Evolutionary conservation across 768 basidiomycete species (phyloP), one percentile per base, ranked within the genome.

Genomic region (Naganishia randhawae): DNA sequence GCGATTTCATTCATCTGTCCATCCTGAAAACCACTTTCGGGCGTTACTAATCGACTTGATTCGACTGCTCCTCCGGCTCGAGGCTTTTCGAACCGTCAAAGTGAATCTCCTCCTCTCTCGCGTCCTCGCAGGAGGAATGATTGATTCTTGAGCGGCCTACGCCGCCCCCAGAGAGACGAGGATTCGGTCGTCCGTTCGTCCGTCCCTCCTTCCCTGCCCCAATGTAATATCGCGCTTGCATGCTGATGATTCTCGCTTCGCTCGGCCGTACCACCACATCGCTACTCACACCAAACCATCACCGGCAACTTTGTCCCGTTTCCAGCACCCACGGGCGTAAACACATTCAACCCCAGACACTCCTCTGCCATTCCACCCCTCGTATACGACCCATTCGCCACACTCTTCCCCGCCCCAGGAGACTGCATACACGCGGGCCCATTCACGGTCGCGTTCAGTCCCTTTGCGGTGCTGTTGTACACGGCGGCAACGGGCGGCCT

Each of bases 341-440:
- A 82, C 32, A 86, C 75, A 72, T 85, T 85, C 52, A 85, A 69
- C 9, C 76, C 82, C 50, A 86, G 75, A 68, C 85, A 85, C 69
- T 85, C 82, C 71, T 86, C 85, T 1, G 81, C 82, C 0, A 61
- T 25, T 35, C 57, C 57, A 9, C 57, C 10, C 7, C 39, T 61
- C 4, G 57, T 61, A 25, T 61, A 61, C 37, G 35, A 25, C 10
- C 57, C 57, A 29, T 61, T 61, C 22, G 33, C 7, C 19, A 61
- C 6, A 42, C 31, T 66, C 48, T 32, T 41, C 4, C 71, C 71
- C 7, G 52, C 63, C 13, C 35, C 54, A 42, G 73, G 67, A 32
- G 63, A 42, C 63, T 79, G 78, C 17, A 73, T 70, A 66, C 78
- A 79, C 16, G 76, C 75, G 1, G 72, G 73, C 14, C 73, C 69